A percentile compares a stretch with the other conserved stretches of the same genome.
These are phyloP conservation scores for Ogataea siamensis DNA, from an alignment of 805 yeast genomes.

Conservation along the genomic window DNA sequence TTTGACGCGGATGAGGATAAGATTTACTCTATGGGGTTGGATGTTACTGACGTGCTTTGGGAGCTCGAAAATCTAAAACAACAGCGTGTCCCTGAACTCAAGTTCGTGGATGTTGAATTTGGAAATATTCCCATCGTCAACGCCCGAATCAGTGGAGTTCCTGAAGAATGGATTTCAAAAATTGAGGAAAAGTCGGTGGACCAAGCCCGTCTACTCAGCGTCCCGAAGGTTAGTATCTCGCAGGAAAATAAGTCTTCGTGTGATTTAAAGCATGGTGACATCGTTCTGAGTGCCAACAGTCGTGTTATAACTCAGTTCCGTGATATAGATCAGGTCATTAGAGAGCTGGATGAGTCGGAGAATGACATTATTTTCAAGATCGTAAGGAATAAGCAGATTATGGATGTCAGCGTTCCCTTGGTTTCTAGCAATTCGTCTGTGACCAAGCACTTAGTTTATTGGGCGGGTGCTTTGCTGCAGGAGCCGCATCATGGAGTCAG, in stretches of 20 bases:
- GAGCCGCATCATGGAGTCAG: constrained; percentile 92
- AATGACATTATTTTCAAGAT: constrained; percentile 52
- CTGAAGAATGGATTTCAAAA: constrained; percentile 74
- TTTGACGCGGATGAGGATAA: constrained; percentile 72
- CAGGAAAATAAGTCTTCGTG: constrained; percentile 29
- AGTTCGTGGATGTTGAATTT: constrained; percentile 79
- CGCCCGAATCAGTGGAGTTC: constrained; percentile 84
- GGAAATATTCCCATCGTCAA: constrained; percentile 63
- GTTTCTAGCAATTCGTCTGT: constrained; percentile 53
- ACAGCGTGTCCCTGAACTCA: constrained; percentile 50
- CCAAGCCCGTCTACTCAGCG: constrained; percentile 70
- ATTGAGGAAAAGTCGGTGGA: constrained; percentile 58
- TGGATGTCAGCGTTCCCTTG: constrained; percentile 63
- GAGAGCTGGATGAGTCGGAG: constrained; percentile 33
- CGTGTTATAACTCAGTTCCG: constrained; percentile 61
- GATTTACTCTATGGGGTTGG: constrained; percentile 75
- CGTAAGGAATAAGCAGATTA: constrained; percentile 66
- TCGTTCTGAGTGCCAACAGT: constrained; percentile 68
- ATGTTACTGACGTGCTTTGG: constrained; percentile 59
- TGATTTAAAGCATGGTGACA: constrained; percentile 63
- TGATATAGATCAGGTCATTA: constrained; percentile 54
- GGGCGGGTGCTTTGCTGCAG: constrained; percentile 85
- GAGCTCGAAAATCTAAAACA: constrained; percentile 56
- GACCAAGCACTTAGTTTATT: constrained; percentile 67
- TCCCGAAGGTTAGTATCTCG: constrained; percentile 53